Evolutionary conservation across 495 filamentous ascomycete species (phyloP).

Genomic region (Penicillium nucicola): DNA sequence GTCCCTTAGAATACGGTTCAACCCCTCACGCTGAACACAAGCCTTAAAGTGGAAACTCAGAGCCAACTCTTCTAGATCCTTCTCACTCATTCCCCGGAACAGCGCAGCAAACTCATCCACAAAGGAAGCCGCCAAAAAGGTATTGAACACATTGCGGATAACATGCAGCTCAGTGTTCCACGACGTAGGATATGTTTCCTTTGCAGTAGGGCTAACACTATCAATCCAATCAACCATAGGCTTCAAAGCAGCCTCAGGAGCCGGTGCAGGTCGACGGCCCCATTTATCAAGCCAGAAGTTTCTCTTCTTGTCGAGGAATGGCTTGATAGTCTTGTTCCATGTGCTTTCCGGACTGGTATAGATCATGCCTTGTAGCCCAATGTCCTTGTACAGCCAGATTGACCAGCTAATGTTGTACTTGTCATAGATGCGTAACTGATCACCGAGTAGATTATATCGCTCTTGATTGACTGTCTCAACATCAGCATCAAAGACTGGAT

Average conservation of each 20-base stretch:
- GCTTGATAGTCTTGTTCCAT: constrained; percentile 48
- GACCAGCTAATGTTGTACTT: constrained; percentile 55
- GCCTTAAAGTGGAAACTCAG: constrained; percentile 54
- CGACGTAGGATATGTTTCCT: constrained; percentile 49
- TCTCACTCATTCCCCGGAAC: constrained; percentile 50
- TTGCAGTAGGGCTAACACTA: constrained; percentile 31
- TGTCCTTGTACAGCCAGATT: constrained; percentile 67
- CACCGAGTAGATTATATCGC: constrained; percentile 51
- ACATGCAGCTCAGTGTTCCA: constrained; percentile 59
- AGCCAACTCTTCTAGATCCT: constrained; percentile 56
- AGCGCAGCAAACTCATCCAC: constrained; percentile 56
- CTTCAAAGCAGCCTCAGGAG: constrained; percentile 34
- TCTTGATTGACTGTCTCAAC: constrained; percentile 47
- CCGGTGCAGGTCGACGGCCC: constrained; percentile 41
- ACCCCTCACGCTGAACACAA: constrained; percentile 51
- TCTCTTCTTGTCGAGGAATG: constrained; percentile 56
- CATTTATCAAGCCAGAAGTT: constrained; percentile 52
- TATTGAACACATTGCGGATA: constrained; percentile 48
- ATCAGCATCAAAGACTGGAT: constrained; percentile 27
- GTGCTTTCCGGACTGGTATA: constrained; percentile 43
- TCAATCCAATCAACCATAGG: constrained; percentile 45
- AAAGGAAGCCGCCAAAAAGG: constrained; percentile 51
- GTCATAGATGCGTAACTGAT: constrained; percentile 57
- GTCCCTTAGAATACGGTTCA: constrained; percentile 52
- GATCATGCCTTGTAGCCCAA: constrained; percentile 63